Percentiles rank a stretch among this genome's conserved stretches.
Conservation (phyloP, 2,329 filamentous ascomycete species). For the Fusarium metavorans region DNA sequence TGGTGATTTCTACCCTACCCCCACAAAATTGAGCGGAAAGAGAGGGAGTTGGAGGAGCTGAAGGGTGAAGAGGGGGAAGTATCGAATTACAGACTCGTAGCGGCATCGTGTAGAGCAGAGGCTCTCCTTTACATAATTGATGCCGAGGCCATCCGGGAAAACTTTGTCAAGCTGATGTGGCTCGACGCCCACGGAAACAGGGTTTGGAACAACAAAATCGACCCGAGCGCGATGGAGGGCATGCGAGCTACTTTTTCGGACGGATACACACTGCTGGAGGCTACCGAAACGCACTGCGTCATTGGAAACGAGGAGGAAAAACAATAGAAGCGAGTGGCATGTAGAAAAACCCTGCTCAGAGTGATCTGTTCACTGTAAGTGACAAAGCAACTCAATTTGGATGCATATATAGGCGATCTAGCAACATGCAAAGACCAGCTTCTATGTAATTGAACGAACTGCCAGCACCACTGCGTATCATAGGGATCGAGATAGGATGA, state of each 20-base stretch:
- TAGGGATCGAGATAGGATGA: too few relatives aligned
- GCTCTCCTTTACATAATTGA: background rate
- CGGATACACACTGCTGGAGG: background rate
- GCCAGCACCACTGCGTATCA: too few relatives aligned
- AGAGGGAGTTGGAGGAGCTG: background rate
- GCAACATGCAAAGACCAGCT: too few relatives aligned
- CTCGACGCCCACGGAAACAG: background rate
- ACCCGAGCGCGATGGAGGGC: background rate
- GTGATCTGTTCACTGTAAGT: too few relatives aligned
- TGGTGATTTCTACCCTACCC: background rate
- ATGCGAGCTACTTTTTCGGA: background rate
- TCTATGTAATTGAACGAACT: too few relatives aligned
- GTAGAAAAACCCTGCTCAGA: too few relatives aligned
- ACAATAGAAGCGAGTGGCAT: background rate
- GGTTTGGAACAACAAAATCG: background rate
- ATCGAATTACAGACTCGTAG: background rate
- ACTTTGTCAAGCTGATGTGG: background rate
- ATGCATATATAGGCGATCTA: too few relatives aligned
- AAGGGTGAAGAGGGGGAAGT: background rate
- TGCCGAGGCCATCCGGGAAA: background rate
- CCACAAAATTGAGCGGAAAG: background rate
- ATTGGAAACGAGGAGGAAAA: background rate
- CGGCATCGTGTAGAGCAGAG: background rate
- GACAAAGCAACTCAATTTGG: too few relatives aligned
- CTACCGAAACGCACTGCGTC: background rate